Conservation (phyloP, 108 stramenopile genomes). For the Fistulifera pelliculosa region DNA sequence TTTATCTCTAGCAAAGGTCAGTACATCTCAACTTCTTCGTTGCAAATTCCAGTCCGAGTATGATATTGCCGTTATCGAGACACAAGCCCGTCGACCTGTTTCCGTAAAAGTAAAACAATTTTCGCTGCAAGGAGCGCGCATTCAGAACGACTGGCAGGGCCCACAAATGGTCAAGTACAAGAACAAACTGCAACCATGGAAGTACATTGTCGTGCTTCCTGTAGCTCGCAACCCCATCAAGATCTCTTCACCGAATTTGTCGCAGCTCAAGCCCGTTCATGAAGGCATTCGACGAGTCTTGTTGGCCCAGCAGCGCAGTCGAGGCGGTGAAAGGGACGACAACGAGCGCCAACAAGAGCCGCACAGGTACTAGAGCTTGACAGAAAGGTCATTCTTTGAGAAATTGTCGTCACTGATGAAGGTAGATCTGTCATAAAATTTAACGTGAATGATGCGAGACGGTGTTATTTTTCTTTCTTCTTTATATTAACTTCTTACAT, state of each 20-base stretch:
- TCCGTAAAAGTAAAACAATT: slow-evolving; percentile 90
- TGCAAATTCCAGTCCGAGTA: slow-evolving; percentile 55
- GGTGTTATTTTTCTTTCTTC: too few species aligned
- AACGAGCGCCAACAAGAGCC: too few species aligned
- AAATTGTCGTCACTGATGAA: too few species aligned
- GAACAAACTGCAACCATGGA: slow-evolving; percentile 86
- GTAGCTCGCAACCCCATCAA: slow-evolving; percentile 84
- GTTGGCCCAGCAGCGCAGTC: slow-evolving; percentile 65
- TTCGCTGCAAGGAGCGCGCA: slow-evolving; percentile 78
- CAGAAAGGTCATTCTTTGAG: too few species aligned
- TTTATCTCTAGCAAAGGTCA: background rate
- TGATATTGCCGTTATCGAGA: slow-evolving; percentile 89
- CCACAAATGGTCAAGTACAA: slow-evolving; percentile 92
- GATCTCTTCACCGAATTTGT: slow-evolving; percentile 79
- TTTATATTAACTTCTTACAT: too few species aligned
- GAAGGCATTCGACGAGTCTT: slow-evolving; percentile 79
- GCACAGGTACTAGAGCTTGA: too few species aligned
- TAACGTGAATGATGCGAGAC: too few species aligned
- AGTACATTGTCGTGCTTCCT: slow-evolving; percentile 80
- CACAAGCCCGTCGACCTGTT: slow-evolving; percentile 79
- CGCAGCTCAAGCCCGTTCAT: slow-evolving; percentile 73
- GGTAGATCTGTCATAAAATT: too few species aligned
- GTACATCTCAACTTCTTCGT: background rate
- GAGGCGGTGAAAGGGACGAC: slow-evolving; percentile 20
- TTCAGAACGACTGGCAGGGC: slow-evolving; percentile 89